These are phyloP conservation scores for Emericellopsis atlantica DNA, from an alignment of 2,329 filamentous ascomycete genomes.

Conservation along the genomic window DNA sequence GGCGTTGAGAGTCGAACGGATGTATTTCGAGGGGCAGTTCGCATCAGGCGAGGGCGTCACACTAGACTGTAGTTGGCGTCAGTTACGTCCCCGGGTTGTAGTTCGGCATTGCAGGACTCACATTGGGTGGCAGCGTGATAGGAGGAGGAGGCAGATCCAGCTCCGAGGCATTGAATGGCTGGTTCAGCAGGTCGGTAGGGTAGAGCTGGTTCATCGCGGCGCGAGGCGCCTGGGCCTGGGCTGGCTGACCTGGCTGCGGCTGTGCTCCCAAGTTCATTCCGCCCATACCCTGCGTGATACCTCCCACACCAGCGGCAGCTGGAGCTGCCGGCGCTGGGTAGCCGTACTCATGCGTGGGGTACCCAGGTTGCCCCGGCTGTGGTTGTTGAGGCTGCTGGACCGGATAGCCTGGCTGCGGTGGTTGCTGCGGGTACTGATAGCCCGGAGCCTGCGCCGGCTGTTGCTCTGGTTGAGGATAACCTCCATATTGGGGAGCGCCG, in stretches of 20 bases:
- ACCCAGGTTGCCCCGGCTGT: slow-evolving; percentile 32
- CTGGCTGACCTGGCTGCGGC: slow-evolving; percentile 34
- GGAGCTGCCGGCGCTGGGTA: slow-evolving; percentile 32
- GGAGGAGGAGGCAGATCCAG: slow-evolving; percentile 83
- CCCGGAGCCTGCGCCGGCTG: slow-evolving; percentile 17
- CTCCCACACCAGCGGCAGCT: slow-evolving; percentile 42
- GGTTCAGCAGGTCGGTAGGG: slow-evolving; percentile 79
- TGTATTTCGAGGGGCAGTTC: slow-evolving; percentile 88
- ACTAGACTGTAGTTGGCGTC: slow-evolving; percentile 46
- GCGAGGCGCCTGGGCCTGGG: slow-evolving; percentile 20
- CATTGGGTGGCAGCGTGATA: slow-evolving; percentile 83
- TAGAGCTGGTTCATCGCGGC: slow-evolving; percentile 74
- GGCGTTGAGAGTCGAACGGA: slow-evolving; percentile 89
- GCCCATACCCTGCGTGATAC: slow-evolving; percentile 74
- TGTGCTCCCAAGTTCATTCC: slow-evolving; percentile 63
- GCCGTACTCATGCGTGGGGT: slow-evolving; percentile 55
- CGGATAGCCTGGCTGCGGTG: slow-evolving; percentile 11
- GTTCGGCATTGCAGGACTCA: slow-evolving; percentile 33
- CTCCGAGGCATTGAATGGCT: slow-evolving; percentile 90
- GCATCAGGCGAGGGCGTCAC: slow-evolving; percentile 83
- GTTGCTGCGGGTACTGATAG: slow-evolving; percentile 26
- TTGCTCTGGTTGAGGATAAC: slow-evolving; percentile 38
- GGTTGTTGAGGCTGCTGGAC: slow-evolving; percentile 22
- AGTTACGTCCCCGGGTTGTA: neutral
- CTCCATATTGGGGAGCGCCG: slow-evolving; percentile 39